Evolutionary conservation across 352 stramenopile species (phyloP), one percentile per base, ranked within the genome.

Genomic region (Pythium phragmitis): DNA sequence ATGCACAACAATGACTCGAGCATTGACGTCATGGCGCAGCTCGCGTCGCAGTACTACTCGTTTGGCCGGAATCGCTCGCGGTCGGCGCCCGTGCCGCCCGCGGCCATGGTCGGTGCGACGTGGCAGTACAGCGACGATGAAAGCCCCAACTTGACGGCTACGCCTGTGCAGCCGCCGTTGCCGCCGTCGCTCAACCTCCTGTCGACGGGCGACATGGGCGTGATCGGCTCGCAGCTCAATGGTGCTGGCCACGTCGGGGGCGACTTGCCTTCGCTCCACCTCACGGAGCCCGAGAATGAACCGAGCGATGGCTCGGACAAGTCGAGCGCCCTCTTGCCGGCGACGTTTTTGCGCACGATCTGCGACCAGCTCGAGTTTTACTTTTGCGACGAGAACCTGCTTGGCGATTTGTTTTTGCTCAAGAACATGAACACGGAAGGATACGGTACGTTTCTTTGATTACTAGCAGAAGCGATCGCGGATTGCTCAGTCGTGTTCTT

Each of bases 371-470:
- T 95, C 57, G 86, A 95, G 69, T 93, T 89, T 69, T 95, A 95
- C 67, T 95, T 95, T 58, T 95, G 86, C 61, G 86, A 95, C 57
- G 86, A 95, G 50, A 95, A 95, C 75, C 63, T 95, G 41, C 79
- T 93, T 5, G 84, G 84, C 37, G 84, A 95, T 65, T 62, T 95
- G 26, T 93, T 93, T 53, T 63, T 95, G 72, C 60, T 95, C 37
- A 95, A 95, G 68, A 95, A 95, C 64, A 95, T 95, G 86, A 95
- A 95, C 62, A 80, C 83, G 65, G 84, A 95, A 60, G 86, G 86
- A 57, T 95, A 95, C 50, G 79, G 77, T 87, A 71, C 50, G 77
- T 78, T 39, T 39, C 11, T 6, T 39, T 39, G 34, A 39, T 39
- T 30, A 5, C 26, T 5, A 30, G 26, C 26, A 30, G 4, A 30